Conservation (phyloP, 2,329 filamentous ascomycete genomes). For the Chrysoporthe austroafricana region DNA sequence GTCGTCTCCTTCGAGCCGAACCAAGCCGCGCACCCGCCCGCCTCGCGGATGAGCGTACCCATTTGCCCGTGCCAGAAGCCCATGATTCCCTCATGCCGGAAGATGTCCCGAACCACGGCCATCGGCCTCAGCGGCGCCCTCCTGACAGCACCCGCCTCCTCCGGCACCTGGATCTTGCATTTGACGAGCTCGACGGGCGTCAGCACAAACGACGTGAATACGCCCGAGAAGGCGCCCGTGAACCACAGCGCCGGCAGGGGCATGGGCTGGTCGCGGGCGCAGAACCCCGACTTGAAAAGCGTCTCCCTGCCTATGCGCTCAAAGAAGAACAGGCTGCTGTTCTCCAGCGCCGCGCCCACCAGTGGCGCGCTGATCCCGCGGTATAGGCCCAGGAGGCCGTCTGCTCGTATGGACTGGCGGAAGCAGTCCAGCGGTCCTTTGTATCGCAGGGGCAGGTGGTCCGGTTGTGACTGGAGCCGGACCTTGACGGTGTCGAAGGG, state of each 20-base stretch:
- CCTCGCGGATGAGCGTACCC: slow-evolving; percentile 91
- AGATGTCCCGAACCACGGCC: slow-evolving; percentile 76
- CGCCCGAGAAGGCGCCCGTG: slow-evolving; percentile 85
- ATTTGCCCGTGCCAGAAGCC: slow-evolving; percentile 97
- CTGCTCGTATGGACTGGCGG: slow-evolving; percentile 76
- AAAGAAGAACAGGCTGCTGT: slow-evolving; percentile 89
- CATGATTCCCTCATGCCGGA: slow-evolving; percentile 76
- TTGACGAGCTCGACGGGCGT: slow-evolving; percentile 97
- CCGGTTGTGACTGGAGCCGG: slow-evolving; percentile 91
- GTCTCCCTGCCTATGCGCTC: slow-evolving; percentile 75
- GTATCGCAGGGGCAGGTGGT: slow-evolving; percentile 80
- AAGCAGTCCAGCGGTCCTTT: slow-evolving; percentile 92
- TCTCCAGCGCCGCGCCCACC: slow-evolving; percentile 89
- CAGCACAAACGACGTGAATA: slow-evolving; percentile 86
- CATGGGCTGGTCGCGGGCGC: slow-evolving; percentile 60
- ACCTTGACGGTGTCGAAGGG: slow-evolving; percentile 99
- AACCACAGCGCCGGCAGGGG: slow-evolving; percentile 75
- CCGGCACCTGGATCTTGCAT: slow-evolving; percentile 92
- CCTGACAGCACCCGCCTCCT: slow-evolving; percentile 43
- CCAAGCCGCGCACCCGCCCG: slow-evolving; percentile 92
- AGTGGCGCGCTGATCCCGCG: slow-evolving; percentile 91
- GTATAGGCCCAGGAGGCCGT: slow-evolving; percentile 84
- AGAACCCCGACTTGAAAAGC: slow-evolving; percentile 58
- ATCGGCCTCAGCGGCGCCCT: slow-evolving; percentile 64
- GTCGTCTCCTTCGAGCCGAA: slow-evolving; percentile 89